Percentiles rank a stretch among this genome's conserved stretches.
phyloP scores from a whole-genome alignment of 2,329 filamentous ascomycete genomes.

The Penicillium sp. region DNA sequence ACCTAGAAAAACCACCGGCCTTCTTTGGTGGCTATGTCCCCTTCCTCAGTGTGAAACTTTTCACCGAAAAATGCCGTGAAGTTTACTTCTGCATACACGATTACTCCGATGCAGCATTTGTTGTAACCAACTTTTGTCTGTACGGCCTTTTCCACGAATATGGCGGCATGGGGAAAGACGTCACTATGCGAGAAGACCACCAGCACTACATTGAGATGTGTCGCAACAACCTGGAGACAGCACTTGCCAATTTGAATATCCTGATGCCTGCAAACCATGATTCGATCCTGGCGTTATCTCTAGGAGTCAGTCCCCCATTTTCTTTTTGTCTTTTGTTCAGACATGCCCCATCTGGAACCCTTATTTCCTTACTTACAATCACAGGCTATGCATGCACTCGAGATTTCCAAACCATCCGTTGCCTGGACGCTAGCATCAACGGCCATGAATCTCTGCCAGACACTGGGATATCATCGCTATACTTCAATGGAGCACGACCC shows the following conservation, averaged over 20 bases:
- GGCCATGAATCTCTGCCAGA: slow-evolving; percentile 60
- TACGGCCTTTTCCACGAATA: slow-evolving; percentile 40
- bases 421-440: slow-evolving; percentile 63
- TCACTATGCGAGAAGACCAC: slow-evolving; percentile 26
- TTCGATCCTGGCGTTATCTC: slow-evolving; percentile 58
- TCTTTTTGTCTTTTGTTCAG: not conserved
- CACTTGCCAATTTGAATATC: slow-evolving; percentile 51
- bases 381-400: slow-evolving; percentile 61
- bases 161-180: slow-evolving; percentile 21
- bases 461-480: slow-evolving; percentile 57
- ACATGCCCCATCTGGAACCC: not conserved
- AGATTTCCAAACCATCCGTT: slow-evolving; percentile 60
- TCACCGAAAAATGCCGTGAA: slow-evolving; percentile 42
- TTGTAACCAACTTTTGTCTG: slow-evolving; percentile 40
- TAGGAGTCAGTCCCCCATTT: slow-evolving; percentile 50
- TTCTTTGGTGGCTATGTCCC: slow-evolving; percentile 32
- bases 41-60: slow-evolving; percentile 33
- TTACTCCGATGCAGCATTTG: slow-evolving; percentile 41
- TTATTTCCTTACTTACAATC: slow-evolving; percentile 11
- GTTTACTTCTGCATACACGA: slow-evolving; percentile 46
- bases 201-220: slow-evolving; percentile 36
- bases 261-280: slow-evolving; percentile 56
- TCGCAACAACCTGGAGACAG: slow-evolving; percentile 46
- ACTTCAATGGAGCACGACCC: slow-evolving; percentile 29
- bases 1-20: slow-evolving; percentile 22